Evolutionary conservation across 257 asterid genomes (phyloP).

Genomic region (Dorcoceras hygrometricum): DNA sequence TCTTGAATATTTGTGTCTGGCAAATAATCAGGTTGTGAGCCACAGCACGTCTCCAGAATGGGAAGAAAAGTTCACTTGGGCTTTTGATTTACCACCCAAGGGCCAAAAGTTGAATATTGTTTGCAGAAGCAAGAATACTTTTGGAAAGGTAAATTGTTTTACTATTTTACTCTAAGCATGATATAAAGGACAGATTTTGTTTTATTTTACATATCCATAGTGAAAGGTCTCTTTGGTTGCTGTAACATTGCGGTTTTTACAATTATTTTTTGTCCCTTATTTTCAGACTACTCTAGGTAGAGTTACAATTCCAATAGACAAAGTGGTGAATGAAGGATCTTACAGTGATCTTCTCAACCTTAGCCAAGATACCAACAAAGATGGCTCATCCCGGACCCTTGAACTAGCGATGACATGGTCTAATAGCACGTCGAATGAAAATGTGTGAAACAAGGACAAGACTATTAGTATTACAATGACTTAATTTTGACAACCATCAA

Average conservation of each 20-base stretch:
- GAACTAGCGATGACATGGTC: slow-evolving; percentile 50
- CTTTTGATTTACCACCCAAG: slow-evolving; percentile 88
- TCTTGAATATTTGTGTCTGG: slow-evolving; percentile 12
- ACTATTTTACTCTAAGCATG: slow-evolving; percentile 4
- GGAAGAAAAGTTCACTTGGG: slow-evolving; percentile 86
- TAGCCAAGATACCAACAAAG: slow-evolving; percentile 39
- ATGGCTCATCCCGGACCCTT: slow-evolving; percentile 39
- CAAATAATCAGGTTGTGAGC: slow-evolving; percentile 53
- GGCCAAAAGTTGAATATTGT: slow-evolving; percentile 75
- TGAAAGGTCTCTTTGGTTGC: no score
- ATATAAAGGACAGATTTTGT: background rate
- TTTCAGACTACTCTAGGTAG: slow-evolving; percentile 70
- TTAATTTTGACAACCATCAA: background rate
- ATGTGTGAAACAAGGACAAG: slow-evolving; percentile 25
- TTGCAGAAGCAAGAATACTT: slow-evolving; percentile 71
- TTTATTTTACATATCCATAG: background rate
- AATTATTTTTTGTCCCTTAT: slow-evolving; percentile 11
- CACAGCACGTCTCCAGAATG: slow-evolving; percentile 71
- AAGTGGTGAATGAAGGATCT: slow-evolving; percentile 59
- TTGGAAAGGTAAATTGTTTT: slow-evolving; percentile 67
- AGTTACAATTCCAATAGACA: slow-evolving; percentile 72
- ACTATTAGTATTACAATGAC: no score
- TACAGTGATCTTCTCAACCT: slow-evolving; percentile 41
- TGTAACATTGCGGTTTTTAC: background rate
- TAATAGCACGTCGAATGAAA: slow-evolving; percentile 29